Conservation (phyloP, 805 yeast genomes). For the Teunomyces cretensis region DNA sequence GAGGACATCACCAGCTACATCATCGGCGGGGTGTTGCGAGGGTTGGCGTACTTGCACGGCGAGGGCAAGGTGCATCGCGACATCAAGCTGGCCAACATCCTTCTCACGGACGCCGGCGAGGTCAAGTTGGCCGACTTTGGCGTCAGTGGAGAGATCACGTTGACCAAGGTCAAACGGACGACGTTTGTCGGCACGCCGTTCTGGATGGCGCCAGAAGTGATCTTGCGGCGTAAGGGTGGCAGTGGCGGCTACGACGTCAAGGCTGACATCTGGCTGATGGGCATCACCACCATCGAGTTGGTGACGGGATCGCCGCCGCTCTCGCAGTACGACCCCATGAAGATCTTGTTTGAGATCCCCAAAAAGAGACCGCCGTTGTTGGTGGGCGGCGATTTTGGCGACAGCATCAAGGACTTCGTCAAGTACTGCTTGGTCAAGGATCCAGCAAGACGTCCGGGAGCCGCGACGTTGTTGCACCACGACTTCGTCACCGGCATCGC, state of each 20-base stretch:
- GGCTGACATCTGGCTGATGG: conserved; percentile 95
- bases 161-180: conserved; percentile 50
- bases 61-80: conserved; percentile 85
- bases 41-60: conserved; percentile 73
- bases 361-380: conserved; percentile 60
- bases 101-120: conserved; percentile 65
- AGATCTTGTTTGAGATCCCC: conserved; percentile 71
- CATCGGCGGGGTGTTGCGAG: conserved; percentile 61
- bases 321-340: conserved; percentile 70
- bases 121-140: conserved; percentile 93
- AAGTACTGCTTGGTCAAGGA: conserved; percentile 64
- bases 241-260: conserved; percentile 70
- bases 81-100: conserved; percentile 84
- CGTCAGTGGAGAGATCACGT: conserved; percentile 77
- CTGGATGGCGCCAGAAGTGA: conserved; percentile 99
- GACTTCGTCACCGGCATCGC: conserved; percentile 46
- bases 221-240: conserved; percentile 33
- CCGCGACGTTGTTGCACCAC: conserved; percentile 52
- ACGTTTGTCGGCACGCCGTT: conserved; percentile 95
- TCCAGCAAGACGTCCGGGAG: conserved; percentile 65
- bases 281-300: conserved; percentile 87
- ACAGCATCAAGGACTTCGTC: conserved; percentile 64
- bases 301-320: conserved; percentile 82
- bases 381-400: conserved; percentile 43
- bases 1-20: conserved; percentile 66